Evolutionary conservation across 1,284 basidiomycete genomes (phyloP).

Genomic region (Rhodotorula sp.): DNA sequence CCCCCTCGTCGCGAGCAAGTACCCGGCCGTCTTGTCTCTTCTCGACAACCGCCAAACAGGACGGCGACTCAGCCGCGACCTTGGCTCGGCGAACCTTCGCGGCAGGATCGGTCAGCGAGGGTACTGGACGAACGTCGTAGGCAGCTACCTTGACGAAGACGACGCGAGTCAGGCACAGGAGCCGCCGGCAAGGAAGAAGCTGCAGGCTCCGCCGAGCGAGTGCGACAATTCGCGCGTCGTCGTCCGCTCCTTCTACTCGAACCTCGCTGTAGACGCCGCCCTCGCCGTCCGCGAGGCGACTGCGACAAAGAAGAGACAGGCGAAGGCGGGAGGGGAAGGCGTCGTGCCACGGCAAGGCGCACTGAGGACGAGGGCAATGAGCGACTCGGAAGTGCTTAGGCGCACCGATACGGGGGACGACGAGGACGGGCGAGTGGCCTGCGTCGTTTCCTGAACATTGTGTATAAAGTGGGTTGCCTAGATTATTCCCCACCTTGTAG

Average conservation of each 20-base stretch:
- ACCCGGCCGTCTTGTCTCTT: constrained; percentile 15
- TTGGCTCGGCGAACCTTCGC: constrained; percentile 2
- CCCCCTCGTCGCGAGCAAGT: background rate
- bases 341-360: background rate
- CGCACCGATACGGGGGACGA: background rate
- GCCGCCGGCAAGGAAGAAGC: background rate
- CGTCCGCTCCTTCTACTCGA: constrained; percentile 23
- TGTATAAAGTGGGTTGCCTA: background rate
- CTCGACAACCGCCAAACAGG: constrained; percentile 25
- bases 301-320: background rate
- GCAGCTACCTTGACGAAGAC: constrained; percentile 16
- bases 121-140: constrained; percentile 20
- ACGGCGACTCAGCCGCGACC: constrained; percentile 5
- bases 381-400: constrained; percentile 9
- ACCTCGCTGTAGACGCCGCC: constrained; percentile 16
- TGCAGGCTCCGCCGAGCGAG: constrained; percentile 3
- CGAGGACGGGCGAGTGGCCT: background rate
- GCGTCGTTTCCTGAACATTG: background rate
- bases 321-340: too few species aligned
- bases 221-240: constrained; percentile 25
- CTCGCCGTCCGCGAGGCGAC: background rate
- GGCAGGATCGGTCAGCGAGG: constrained; percentile 23
- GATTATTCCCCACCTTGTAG: background rate
- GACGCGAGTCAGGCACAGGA: background rate
- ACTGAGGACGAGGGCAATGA: constrained; percentile 5